phyloP scores from a whole-genome alignment of 352 stramenopile genomes.

The Phytophthora pinifolia region DNA sequence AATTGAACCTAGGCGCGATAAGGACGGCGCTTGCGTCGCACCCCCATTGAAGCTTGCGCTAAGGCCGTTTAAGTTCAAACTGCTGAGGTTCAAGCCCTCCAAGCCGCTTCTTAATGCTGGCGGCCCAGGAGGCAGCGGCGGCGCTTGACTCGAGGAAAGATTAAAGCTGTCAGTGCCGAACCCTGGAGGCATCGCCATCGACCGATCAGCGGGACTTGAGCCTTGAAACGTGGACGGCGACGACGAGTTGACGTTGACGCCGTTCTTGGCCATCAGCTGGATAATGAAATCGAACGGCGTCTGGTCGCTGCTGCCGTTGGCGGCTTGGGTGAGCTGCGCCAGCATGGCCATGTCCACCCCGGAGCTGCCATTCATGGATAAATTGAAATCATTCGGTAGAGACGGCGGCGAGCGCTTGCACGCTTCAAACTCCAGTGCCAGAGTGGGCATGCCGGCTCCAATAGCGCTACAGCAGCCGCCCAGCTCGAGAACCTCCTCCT shows the following conservation, averaged over 20 bases:
- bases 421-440: conserved; percentile 28
- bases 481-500: conserved; percentile 33
- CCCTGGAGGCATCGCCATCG: too few species aligned
- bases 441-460: conserved; percentile 27
- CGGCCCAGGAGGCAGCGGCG: conserved; percentile 17
- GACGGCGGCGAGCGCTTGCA: conserved; percentile 16
- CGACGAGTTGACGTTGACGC: conserved; percentile 22
- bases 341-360: conserved; percentile 24
- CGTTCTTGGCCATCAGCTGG: conserved; percentile 33
- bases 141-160: neutral
- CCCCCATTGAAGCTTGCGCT: conserved; percentile 11
- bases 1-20: conserved; percentile 34
- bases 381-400: conserved; percentile 11
- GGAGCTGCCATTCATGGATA: conserved; percentile 22
- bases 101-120: conserved; percentile 8
- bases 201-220: conserved; percentile 9
- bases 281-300: conserved; percentile 32
- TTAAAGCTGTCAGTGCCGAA: too few species aligned
- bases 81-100: neutral
- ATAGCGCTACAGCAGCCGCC: conserved; percentile 37
- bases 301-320: conserved; percentile 12
- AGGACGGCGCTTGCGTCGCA: conserved; percentile 20
- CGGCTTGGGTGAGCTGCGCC: conserved; percentile 26
- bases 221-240: conserved; percentile 14
- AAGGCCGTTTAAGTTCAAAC: conserved; percentile 8